Evolutionary conservation across 768 basidiomycete species (phyloP).

Genomic region (Mycena filopes): DNA sequence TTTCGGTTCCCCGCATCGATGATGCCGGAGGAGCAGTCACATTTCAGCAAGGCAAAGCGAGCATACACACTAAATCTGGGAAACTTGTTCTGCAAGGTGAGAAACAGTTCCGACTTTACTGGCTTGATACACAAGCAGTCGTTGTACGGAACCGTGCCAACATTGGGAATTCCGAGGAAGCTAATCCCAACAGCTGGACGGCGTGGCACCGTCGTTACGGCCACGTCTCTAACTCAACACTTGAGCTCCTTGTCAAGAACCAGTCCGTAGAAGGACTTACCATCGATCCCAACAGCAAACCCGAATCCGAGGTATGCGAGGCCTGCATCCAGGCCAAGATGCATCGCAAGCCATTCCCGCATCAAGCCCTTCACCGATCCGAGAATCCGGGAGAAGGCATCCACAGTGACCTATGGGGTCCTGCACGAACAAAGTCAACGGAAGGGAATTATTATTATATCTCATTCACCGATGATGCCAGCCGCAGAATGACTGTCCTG

Average conservation of each 20-base stretch:
- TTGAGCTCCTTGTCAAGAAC: constrained; percentile 11
- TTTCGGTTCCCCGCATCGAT: constrained; percentile 5
- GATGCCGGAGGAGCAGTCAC: neutral
- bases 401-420: too few species aligned
- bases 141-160: neutral
- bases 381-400: too few species aligned
- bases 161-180: neutral
- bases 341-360: constrained; percentile 11
- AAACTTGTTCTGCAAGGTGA: constrained; percentile 3
- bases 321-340: constrained; percentile 14
- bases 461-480: too few species aligned
- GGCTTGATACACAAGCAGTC: constrained; percentile 1
- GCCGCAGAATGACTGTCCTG: constrained; percentile 16
- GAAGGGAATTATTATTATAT: too few species aligned
- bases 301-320: neutral
- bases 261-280: constrained; percentile 3
- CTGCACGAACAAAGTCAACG: too few species aligned
- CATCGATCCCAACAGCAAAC: neutral
- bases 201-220: constrained; percentile 7
- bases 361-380: constrained; percentile 6
- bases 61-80: neutral
- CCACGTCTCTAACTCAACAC: constrained; percentile 11
- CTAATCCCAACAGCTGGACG: neutral
- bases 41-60: constrained; percentile 1
- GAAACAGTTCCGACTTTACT: constrained; percentile 5